Evolutionary conservation across 2,329 filamentous ascomycete genomes (phyloP).

Genomic region (Apiospora marii): DNA sequence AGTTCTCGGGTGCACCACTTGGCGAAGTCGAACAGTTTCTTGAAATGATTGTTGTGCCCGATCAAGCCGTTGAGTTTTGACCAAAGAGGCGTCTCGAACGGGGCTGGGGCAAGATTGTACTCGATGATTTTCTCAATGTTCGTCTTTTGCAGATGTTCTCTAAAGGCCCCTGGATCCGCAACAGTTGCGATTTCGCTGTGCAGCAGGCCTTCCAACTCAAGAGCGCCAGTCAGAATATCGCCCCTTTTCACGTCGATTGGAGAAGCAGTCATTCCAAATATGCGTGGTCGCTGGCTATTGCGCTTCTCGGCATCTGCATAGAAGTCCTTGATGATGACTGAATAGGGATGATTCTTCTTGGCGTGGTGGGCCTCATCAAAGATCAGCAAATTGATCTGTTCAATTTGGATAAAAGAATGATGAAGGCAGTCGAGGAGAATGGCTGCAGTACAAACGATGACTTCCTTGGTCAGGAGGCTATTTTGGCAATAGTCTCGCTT

Average conservation of each 20-base stretch:
- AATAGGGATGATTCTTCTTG: constrained; percentile 93
- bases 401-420: constrained; percentile 81
- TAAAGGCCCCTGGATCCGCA: constrained; percentile 60
- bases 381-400: constrained; percentile 85
- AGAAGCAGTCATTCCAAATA: constrained; percentile 97
- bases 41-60: constrained; percentile 54
- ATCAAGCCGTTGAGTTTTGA: constrained; percentile 58
- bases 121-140: constrained; percentile 67
- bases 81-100: constrained; percentile 72
- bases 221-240: constrained; percentile 74
- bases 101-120: constrained; percentile 54
- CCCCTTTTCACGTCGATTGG: constrained; percentile 81
- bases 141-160: constrained; percentile 61
- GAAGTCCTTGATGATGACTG: constrained; percentile 87
- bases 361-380: constrained; percentile 98
- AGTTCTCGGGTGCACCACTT: constrained; percentile 69
- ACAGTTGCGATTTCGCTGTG: constrained; percentile 85
- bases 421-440: constrained; percentile 81
- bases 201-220: constrained; percentile 77
- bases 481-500: constrained; percentile 58
- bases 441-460: constrained; percentile 91
- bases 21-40: constrained; percentile 66
- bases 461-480: constrained; percentile 71
- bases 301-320: constrained; percentile 64
- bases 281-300: constrained; percentile 66